These are phyloP conservation scores for Lasiosphaeriaceae sp. DNA, from an alignment of 495 filamentous ascomycete genomes.

Conservation along the genomic window DNA sequence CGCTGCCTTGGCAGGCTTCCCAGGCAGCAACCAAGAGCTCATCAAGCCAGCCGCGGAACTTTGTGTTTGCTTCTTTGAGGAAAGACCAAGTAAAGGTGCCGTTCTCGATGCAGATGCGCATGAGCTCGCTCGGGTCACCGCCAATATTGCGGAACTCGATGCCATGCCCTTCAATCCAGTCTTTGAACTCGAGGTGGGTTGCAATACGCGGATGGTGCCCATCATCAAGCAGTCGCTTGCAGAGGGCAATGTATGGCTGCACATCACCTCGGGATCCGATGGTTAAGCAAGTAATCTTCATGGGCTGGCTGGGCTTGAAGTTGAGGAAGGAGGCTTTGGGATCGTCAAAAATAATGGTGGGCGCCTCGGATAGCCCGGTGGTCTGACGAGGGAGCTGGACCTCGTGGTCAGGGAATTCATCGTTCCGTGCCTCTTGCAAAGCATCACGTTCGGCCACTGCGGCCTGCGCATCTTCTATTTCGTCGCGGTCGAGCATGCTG, in stretches of 20 bases:
- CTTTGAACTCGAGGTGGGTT: conserved; percentile 84
- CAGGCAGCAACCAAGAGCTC: conserved; percentile 81
- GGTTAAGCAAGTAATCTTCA: conserved; percentile 89
- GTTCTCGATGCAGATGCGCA: conserved; percentile 93
- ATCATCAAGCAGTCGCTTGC: conserved; percentile 83
- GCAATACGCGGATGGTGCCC: conserved; percentile 86
- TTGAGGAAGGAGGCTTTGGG: conserved; percentile 87
- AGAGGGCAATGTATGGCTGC: conserved; percentile 94
- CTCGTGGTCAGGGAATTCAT: conserved; percentile 56
- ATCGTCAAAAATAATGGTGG: conserved; percentile 86
- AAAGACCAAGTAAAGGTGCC: conserved; percentile 97
- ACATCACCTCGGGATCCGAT: conserved; percentile 96
- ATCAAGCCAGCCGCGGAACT: conserved; percentile 94
- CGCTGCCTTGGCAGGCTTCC: conserved; percentile 77
- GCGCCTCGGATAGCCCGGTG: conserved; percentile 49
- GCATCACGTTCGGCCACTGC: conserved; percentile 80
- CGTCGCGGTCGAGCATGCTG: conserved; percentile 61
- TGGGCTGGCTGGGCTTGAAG: conserved; percentile 80
- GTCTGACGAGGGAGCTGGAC: conserved; percentile 52
- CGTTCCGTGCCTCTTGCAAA: conserved; percentile 71
- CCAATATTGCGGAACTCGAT: conserved; percentile 87
- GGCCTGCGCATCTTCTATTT: conserved; percentile 66
- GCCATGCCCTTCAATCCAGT: conserved; percentile 84
- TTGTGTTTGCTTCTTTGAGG: conserved; percentile 76
- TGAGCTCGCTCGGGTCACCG: conserved; percentile 90